Base-by-base conservation (phyloP, 2,329 filamentous ascomycete species). In the Neonectria magnoliae region DNA sequence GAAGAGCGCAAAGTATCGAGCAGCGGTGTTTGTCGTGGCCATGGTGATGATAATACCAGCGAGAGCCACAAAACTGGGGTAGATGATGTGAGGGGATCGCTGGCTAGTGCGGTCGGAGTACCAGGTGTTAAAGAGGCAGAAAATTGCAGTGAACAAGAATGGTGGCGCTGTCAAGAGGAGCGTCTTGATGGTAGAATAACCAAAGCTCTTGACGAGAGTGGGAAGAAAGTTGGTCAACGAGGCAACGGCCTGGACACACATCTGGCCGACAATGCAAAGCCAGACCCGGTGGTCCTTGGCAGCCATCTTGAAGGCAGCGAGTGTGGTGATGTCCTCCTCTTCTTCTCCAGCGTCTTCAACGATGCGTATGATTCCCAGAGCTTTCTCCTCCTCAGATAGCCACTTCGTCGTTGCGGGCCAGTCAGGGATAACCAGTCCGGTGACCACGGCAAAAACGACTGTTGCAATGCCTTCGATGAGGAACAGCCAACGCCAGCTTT, bases 161-260 rank as follows among this genome's bases (percentile, higher is more conserved):
- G 75, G 75, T 10, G 75, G 75, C 2, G 74, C 69, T 4, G 74
- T 76, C 2, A 76, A 59, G 8, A 77, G 71, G 1, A 76, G 68
- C 1, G 75, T 76, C 11, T 74, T 50, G 44, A 72, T 72, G 16
- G 69, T 74, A 20, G 45, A 54, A 60, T 64, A 76, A 3, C 76
- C 76, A 47, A 77, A 73, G 31, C 66, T 71, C 22, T 69, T 66
- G 45, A 77, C 75, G 13, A 77, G 66, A 2, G 75, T 75, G 8
- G 76, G 76, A 16, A 77, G 64, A 60, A 77, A 77, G 65, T 76
- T 77, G 51, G 75, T 76, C 10, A 77, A 59, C 3, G 75, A 75
- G 4, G 74, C 75, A 5, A 72, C 73, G 3, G 75, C 73, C 56
- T 76, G 73, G 7, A 76, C 51, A 25, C 74, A 73, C 55, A 76